These are phyloP conservation scores for Aspergillaceae sp. DNA, from an alignment of 2,329 filamentous ascomycete species.

Conservation along the genomic window DNA sequence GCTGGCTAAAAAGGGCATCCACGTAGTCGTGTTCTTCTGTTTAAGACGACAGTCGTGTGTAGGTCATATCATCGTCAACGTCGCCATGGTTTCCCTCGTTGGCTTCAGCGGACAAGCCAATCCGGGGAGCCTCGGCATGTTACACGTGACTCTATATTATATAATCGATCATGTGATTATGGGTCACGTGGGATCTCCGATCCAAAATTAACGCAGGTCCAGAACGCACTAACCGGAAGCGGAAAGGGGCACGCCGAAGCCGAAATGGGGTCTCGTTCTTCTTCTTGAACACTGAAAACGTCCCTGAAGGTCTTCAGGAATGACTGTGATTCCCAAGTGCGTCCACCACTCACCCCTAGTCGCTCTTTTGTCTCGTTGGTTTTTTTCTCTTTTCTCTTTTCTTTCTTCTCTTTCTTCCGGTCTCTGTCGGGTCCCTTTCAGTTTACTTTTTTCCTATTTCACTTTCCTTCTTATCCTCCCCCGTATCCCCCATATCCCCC, in stretches of 20 bases:
- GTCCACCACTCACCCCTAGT: constrained; percentile 24
- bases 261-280: neutral
- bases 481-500: no score
- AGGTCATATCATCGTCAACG: neutral
- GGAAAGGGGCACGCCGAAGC: neutral
- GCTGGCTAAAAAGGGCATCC: constrained; percentile 1
- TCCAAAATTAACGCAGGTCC: constrained; percentile 1
- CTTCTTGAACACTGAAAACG: neutral
- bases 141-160: no score
- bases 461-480: constrained; percentile 3
- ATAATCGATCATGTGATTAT: no score
- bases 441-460: constrained; percentile 6
- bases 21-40: neutral
- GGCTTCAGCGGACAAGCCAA: neutral
- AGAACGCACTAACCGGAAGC: neutral
- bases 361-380: constrained; percentile 28
- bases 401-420: neutral
- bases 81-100: neutral
- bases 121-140: constrained; percentile 2
- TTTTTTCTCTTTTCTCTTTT: constrained; percentile 11
- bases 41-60: neutral
- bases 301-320: neutral
- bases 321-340: constrained; percentile 1
- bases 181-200: constrained; percentile 8
- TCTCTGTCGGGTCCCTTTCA: neutral